These are phyloP conservation scores for Melampsora occidentalis DNA, from an alignment of 1,284 basidiomycete species.

Conservation along the genomic window DNA sequence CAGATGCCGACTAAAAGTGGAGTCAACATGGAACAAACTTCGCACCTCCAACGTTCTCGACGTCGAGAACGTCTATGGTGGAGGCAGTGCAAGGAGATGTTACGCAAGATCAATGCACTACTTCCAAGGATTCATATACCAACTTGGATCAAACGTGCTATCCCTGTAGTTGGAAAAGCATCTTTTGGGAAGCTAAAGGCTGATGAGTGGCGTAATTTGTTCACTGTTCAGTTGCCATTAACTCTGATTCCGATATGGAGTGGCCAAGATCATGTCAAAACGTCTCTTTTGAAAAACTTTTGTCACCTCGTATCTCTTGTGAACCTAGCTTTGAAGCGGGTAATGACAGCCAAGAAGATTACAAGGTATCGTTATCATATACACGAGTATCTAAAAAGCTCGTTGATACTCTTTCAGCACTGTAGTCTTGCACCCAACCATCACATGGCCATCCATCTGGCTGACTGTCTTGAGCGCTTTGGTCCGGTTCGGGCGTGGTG, in stretches of 20 bases:
- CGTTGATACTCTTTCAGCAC: neutral
- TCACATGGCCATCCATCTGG: slow-evolving; percentile 19
- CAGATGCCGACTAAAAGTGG: no score
- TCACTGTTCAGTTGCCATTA: no score
- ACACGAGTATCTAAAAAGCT: slow-evolving; percentile 12
- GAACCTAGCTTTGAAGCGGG: slow-evolving; percentile 3
- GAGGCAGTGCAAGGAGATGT: no score
- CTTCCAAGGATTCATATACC: no score
- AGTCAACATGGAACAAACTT: no score
- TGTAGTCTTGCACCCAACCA: slow-evolving; percentile 11
- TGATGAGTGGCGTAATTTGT: slow-evolving; percentile 45
- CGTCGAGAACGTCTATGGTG: no score
- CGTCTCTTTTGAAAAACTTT: slow-evolving; percentile 14
- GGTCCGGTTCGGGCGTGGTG: slow-evolving; percentile 11
- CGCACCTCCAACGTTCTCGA: no score
- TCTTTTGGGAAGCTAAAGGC: slow-evolving; percentile 45
- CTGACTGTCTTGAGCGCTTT: slow-evolving; percentile 9
- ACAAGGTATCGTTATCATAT: neutral
- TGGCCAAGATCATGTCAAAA: no score
- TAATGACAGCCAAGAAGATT: neutral
- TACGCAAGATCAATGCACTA: no score
- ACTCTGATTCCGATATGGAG: no score
- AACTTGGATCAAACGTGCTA: no score
- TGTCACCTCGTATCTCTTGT: slow-evolving; percentile 10
- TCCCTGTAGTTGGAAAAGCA: no score